Conservation (phyloP, 768 basidiomycete species). For the Suillus plorans region DNA sequence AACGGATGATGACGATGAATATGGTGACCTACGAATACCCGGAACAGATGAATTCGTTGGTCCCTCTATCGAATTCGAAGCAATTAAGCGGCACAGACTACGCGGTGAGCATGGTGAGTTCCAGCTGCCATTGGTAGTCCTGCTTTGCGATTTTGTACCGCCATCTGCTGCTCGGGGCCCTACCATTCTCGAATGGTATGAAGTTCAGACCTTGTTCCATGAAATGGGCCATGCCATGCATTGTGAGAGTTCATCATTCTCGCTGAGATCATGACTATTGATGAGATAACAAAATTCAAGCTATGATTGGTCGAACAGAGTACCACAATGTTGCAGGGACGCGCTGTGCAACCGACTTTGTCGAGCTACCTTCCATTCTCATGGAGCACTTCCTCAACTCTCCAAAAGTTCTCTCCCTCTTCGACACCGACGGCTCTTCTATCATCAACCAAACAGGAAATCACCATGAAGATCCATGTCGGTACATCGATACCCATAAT, state of each 20-base stretch:
- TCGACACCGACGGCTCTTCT: conserved; percentile 53
- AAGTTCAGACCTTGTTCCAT: conserved; percentile 92
- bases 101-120: conserved; percentile 67
- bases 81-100: conserved; percentile 56
- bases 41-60: conserved; percentile 41
- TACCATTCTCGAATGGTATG: conserved; percentile 84
- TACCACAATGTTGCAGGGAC: conserved; percentile 98
- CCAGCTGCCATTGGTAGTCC: conserved; percentile 89
- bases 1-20: conserved; percentile 86
- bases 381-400: conserved; percentile 98
- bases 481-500: conserved; percentile 83
- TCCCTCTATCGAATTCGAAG: conserved; percentile 64
- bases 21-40: conserved; percentile 50
- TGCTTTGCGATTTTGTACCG: conserved; percentile 82
- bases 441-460: conserved; percentile 51
- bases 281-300: conserved; percentile 38
- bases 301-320: conserved; percentile 96
- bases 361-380: conserved; percentile 95
- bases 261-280: conserved; percentile 5
- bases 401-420: conserved; percentile 76
- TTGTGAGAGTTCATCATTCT: conserved; percentile 57
- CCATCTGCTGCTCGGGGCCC: conserved; percentile 62
- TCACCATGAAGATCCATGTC: conserved; percentile 74
- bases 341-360: conserved; percentile 97
- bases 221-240: conserved; percentile 99